Percentiles rank a stretch among this genome's conserved stretches.
These are phyloP conservation scores for Rubus idaeus DNA, from an alignment of 306 rosid species.

Conservation along the genomic window DNA sequence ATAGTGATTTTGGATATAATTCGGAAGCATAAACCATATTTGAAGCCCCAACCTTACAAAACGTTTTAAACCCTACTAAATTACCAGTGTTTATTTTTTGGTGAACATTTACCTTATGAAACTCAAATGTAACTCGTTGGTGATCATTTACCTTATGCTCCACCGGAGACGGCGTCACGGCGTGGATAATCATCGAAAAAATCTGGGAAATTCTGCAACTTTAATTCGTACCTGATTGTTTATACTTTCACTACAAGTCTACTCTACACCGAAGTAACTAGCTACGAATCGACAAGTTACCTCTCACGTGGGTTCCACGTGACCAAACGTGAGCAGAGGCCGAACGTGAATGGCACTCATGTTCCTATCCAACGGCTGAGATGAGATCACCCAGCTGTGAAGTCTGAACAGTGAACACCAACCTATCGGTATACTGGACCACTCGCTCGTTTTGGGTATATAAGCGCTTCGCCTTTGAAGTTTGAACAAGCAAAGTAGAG, in stretches of 20 bases:
- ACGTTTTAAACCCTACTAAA: too few relatives aligned
- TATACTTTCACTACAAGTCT: background rate
- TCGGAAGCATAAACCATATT: background rate
- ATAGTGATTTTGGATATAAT: background rate
- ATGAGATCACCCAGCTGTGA: too few relatives aligned
- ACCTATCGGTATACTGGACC: too few relatives aligned
- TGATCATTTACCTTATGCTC: too few relatives aligned
- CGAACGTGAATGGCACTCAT: constrained; percentile 36
- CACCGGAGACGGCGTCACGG: background rate
- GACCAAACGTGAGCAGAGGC: constrained; percentile 7
- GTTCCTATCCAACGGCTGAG: too few relatives aligned
- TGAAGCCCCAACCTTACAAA: too few relatives aligned
- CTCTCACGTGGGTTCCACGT: background rate
- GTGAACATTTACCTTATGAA: background rate
- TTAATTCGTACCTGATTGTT: background rate
- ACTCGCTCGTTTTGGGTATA: background rate
- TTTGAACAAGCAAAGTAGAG: background rate
- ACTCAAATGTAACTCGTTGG: too few relatives aligned
- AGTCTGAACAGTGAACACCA: too few relatives aligned
- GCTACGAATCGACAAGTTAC: background rate
- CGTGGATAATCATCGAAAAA: background rate
- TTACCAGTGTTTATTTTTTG: too few relatives aligned
- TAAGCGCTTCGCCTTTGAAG: background rate
- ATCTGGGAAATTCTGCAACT: background rate
- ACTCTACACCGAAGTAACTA: background rate